Conservation (phyloP, 2,329 filamentous ascomycete species). For the Arthrobotrys musiformis region DNA sequence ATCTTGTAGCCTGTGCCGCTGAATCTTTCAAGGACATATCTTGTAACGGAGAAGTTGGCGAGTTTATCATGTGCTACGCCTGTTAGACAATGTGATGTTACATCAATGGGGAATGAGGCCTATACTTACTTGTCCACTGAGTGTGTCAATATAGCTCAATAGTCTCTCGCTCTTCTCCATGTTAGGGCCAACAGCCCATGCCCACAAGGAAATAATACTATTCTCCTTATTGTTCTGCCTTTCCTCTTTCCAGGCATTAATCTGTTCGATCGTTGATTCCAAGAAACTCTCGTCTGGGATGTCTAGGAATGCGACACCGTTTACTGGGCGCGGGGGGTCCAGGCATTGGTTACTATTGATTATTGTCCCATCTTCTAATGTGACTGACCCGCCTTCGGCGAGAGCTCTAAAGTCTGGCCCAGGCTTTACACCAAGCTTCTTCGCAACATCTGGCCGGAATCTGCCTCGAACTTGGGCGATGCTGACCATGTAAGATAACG, state of each 20-base stretch:
- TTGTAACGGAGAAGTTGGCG: conserved; percentile 79
- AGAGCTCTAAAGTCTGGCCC: conserved; percentile 72
- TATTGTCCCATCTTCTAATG: conserved; percentile 72
- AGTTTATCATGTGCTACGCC: conserved; percentile 77
- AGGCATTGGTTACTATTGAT: conserved; percentile 91
- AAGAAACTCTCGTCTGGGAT: conserved; percentile 75
- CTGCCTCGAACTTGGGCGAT: conserved; percentile 80
- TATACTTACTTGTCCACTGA: conserved; percentile 62
- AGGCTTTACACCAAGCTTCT: conserved; percentile 71
- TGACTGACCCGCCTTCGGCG: conserved; percentile 72
- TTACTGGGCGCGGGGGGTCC: conserved; percentile 73
- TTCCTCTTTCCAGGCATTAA: conserved; percentile 77
- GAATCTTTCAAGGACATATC: conserved; percentile 76
- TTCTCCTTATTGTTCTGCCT: conserved; percentile 72
- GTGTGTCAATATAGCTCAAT: conserved; percentile 73
- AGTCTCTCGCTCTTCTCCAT: conserved; percentile 73
- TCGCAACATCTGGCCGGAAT: conserved; percentile 76
- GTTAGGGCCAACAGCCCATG: conserved; percentile 80
- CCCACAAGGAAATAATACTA: conserved; percentile 74
- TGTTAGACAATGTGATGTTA: not conserved
- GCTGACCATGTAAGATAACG: conserved; percentile 88
- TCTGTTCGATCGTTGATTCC: conserved; percentile 67
- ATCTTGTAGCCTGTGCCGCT: conserved; percentile 73
- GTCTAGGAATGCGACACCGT: conserved; percentile 82
- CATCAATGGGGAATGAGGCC: conserved; percentile 64